Percentiles rank a stretch among this genome's conserved stretches.
These are phyloP conservation scores for Amylostereum areolatum DNA, from an alignment of 1,284 basidiomycete genomes.

Conservation along the genomic window DNA sequence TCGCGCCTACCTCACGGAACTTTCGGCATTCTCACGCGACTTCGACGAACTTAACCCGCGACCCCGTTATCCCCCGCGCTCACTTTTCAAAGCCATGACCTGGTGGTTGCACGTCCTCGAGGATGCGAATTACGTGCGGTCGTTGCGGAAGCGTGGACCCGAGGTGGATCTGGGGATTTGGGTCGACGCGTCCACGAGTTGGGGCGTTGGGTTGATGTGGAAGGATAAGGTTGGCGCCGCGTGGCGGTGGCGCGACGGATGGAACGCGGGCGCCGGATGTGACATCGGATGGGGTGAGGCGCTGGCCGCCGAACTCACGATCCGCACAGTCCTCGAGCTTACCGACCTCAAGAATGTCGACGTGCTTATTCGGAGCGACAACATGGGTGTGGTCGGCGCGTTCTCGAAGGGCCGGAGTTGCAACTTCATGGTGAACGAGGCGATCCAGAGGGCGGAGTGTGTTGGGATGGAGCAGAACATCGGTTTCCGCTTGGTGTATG, in stretches of 20 bases:
- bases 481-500: conserved; percentile 19
- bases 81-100: conserved; percentile 18
- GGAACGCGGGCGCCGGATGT: conserved; percentile 19
- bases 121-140: conserved; percentile 4
- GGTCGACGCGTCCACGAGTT: conserved; percentile 30
- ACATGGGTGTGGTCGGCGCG: conserved; percentile 34
- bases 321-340: conserved; percentile 14
- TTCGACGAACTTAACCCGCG: conserved; percentile 10
- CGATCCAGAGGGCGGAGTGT: conserved; percentile 20
- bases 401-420: conserved; percentile 24
- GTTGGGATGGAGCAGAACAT: conserved; percentile 21
- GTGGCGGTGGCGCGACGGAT: conserved; percentile 16
- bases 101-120: conserved; percentile 27
- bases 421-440: conserved; percentile 28
- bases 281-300: conserved; percentile 35
- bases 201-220: conserved; percentile 29
- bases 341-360: conserved; percentile 8
- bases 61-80: conserved; percentile 13
- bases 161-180: conserved; percentile 18
- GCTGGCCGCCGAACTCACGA: conserved; percentile 24
- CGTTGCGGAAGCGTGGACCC: conserved; percentile 11
- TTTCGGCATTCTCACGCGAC: conserved; percentile 21
- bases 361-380: conserved; percentile 31
- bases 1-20: conserved; percentile 19
- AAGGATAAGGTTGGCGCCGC: conserved; percentile 11